These are phyloP conservation scores for Theobroma grandiflorum DNA, from an alignment of 441 rosid species.

Conservation along the genomic window DNA sequence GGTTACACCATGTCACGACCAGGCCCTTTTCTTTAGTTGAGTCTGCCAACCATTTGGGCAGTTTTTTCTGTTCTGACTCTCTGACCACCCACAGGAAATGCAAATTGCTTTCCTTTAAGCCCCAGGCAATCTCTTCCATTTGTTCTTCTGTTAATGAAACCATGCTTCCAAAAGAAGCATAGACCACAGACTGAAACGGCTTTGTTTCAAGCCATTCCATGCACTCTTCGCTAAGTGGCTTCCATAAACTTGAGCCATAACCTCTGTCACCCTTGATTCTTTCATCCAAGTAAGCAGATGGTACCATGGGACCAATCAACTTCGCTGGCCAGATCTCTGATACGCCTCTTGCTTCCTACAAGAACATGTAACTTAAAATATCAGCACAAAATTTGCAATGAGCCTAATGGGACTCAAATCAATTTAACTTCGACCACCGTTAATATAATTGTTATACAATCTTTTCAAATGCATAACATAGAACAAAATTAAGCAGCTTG, in stretches of 20 bases:
- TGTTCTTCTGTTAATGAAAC: conserved; percentile 41
- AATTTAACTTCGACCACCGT: not conserved
- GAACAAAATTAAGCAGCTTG: too few relatives aligned
- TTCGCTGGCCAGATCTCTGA: conserved; percentile 60
- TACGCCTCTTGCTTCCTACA: conserved; percentile 49
- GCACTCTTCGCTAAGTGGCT: conserved; percentile 61
- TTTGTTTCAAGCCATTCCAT: conserved; percentile 64
- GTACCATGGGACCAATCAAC: conserved; percentile 81
- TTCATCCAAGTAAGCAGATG: conserved; percentile 63
- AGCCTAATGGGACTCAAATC: not conserved
- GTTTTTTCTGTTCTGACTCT: conserved; percentile 41
- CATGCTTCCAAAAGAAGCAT: conserved; percentile 70
- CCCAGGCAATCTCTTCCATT: conserved; percentile 53
- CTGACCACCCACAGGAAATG: conserved; percentile 61
- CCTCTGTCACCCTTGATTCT: conserved; percentile 55
- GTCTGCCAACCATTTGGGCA: conserved; percentile 46
- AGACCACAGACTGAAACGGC: conserved; percentile 48
- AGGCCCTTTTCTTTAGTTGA: conserved; percentile 39
- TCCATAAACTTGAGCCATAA: conserved; percentile 73
- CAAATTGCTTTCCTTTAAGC: conserved; percentile 42
- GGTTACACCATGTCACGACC: conserved; percentile 60
- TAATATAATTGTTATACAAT: too few relatives aligned
- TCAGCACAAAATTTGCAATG: too few relatives aligned
- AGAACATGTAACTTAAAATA: not conserved
- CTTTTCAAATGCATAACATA: too few relatives aligned